These are phyloP conservation scores for Hypoxylon rickii DNA, from an alignment of 495 filamentous ascomycete genomes.

Conservation along the genomic window DNA sequence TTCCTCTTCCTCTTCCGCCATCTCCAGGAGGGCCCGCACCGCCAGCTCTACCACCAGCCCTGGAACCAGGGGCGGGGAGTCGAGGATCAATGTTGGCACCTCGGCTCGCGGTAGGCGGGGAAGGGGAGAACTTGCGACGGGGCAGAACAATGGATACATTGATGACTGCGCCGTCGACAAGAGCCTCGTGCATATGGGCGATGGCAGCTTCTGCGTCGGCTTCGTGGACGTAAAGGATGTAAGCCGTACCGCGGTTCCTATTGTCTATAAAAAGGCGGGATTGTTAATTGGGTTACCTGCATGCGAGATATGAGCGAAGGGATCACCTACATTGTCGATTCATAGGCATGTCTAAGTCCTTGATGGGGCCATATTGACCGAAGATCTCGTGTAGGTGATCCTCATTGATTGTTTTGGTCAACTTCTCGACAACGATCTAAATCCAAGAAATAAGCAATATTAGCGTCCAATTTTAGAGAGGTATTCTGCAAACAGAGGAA, in stretches of 20 bases:
- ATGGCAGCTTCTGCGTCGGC: conserved; percentile 87
- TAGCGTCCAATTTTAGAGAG: conserved; percentile 6
- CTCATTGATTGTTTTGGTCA: conserved; percentile 94
- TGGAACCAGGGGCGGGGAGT: conserved; percentile 45
- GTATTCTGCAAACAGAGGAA: not conserved
- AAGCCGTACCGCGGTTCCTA: conserved; percentile 92
- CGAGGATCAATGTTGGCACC: conserved; percentile 55
- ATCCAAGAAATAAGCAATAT: conserved; percentile 6
- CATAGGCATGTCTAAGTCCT: conserved; percentile 84
- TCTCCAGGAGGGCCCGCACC: conserved; percentile 33
- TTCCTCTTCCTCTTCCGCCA: conserved; percentile 32
- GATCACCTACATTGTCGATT: conserved; percentile 75
- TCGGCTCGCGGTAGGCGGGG: conserved; percentile 54
- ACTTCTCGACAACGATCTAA: conserved; percentile 93
- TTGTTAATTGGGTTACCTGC: not conserved
- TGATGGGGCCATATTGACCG: conserved; percentile 81
- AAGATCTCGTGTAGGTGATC: conserved; percentile 91
- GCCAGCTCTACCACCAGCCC: conserved; percentile 37
- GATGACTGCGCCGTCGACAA: conserved; percentile 85
- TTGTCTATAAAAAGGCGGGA: conserved; percentile 59
- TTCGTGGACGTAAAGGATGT: conserved; percentile 80
- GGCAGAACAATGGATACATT: conserved; percentile 94
- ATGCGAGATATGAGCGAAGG: not conserved
- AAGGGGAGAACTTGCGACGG: conserved; percentile 65
- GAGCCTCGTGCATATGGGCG: conserved; percentile 96